Evolutionary conservation across 2,329 filamentous ascomycete genomes (phyloP).

Genomic region (Nannizziopsis arthrosporioides): DNA sequence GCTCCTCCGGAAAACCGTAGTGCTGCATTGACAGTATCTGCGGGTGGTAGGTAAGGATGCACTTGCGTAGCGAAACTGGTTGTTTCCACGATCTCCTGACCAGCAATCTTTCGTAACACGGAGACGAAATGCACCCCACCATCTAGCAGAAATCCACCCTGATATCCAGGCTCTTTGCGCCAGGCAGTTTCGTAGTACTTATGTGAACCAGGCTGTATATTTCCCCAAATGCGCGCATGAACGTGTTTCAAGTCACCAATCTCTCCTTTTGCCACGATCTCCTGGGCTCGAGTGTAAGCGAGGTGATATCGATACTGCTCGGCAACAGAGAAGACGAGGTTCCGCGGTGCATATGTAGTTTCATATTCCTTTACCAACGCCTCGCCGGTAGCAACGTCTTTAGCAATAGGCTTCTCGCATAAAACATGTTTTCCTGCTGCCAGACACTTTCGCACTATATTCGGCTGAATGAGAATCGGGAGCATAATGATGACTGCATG

Average conservation of each 20-base stretch:
- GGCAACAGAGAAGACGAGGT: constrained; percentile 39
- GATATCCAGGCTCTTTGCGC: constrained; percentile 46
- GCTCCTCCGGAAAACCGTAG: constrained; percentile 38
- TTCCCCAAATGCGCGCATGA: constrained; percentile 35
- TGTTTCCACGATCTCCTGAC: constrained; percentile 32
- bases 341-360: constrained; percentile 29
- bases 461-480: constrained; percentile 43
- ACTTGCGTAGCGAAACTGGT: constrained; percentile 41
- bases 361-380: constrained; percentile 43
- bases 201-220: constrained; percentile 36
- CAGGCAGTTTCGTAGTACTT: constrained; percentile 48
- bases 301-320: constrained; percentile 48
- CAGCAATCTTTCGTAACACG: constrained; percentile 40
- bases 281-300: constrained; percentile 37
- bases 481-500: constrained; percentile 42
- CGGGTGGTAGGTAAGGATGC: constrained; percentile 42
- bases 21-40: constrained; percentile 47
- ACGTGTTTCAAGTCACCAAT: constrained; percentile 43
- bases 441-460: constrained; percentile 40
- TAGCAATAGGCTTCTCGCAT: constrained; percentile 47
- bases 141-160: constrained; percentile 50
- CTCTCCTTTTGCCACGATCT: constrained; percentile 30
- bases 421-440: constrained; percentile 45
- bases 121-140: constrained; percentile 48
- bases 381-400: constrained; percentile 41